phyloP scores from a whole-genome alignment of 345 rosid genomes.

The Melastoma malabathricum region DNA sequence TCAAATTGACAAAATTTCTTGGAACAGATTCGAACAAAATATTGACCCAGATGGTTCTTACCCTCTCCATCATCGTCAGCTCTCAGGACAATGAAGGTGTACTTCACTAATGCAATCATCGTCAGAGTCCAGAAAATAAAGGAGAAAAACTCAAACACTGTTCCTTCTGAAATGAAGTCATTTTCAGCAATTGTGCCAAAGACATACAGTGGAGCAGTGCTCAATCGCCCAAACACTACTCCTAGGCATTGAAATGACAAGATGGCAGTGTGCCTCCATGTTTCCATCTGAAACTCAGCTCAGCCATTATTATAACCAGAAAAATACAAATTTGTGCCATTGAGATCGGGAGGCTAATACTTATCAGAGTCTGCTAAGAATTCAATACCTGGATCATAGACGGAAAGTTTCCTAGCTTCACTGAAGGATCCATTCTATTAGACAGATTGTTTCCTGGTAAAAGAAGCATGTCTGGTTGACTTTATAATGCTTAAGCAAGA shows the following conservation, averaged over 20 bases:
- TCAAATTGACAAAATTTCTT: conserved; percentile 1
- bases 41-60: conserved; percentile 4
- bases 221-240: conserved; percentile 43
- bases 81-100: conserved; percentile 35
- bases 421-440: too few species aligned
- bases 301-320: too few species aligned
- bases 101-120: conserved; percentile 34
- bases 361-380: too few species aligned
- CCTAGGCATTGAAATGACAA: conserved; percentile 47
- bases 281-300: conserved; percentile 27
- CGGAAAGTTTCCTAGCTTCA: too few species aligned
- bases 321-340: too few species aligned
- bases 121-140: conserved; percentile 57
- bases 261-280: conserved; percentile 35
- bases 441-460: too few species aligned
- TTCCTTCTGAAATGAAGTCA: conserved; percentile 23
- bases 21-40: background rate
- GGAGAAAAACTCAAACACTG: conserved; percentile 35
- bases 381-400: too few species aligned
- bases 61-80: conserved; percentile 59
- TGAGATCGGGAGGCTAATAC: too few species aligned
- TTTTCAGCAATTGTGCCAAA: conserved; percentile 23
- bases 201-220: conserved; percentile 49
- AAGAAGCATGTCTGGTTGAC: too few species aligned
- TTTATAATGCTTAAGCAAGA: too few species aligned